Evolutionary conservation across 225 moss, liverwort and hornwort species (phyloP), one percentile per base, ranked within the genome.

Genomic region (Pseudisothecium myosuroides): DNA sequence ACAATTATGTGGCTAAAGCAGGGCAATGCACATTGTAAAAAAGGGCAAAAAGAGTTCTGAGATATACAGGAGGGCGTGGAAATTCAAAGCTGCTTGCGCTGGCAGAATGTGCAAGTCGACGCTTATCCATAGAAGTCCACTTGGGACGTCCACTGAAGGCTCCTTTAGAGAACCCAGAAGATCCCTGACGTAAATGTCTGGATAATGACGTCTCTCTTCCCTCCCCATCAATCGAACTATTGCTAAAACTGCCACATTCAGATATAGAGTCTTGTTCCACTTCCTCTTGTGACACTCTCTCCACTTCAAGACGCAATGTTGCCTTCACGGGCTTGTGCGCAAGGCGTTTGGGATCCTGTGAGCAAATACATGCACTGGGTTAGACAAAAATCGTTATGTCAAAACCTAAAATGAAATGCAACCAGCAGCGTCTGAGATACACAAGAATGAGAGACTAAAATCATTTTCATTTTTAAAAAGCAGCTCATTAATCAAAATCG

Each of bases 261-360:
- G 97, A 99, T 85, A 96, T 91, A 67, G 93, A 91, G 60, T 97
- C 98, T 87, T 92, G 79, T 88, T 99, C 98, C 82, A 89, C 88
- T 52, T 99, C 98, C 83, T 97, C 98, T 79, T 92, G 92, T 74
- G 93, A 91, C 61, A 97, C 90, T 84, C 97, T 91, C 91, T 97
- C 99, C 87, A 99, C 95, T 91, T 97, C 99, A 82, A 99, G 90
- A 88, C 96, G 96, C 87, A 99, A 89, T 36, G 95, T 99, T 61
- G 95, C 97, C 94, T 99, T 99, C 69, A 99, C 99, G 83, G 97
- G 97, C 94, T 99, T 99, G 87, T 99, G 99, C 16, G 95, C 90
- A 92, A 96, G 94, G 85, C 98, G 96, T 89, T 99, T 99, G 28
- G 97, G 96, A 92, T 99, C 98, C 98, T 98, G 86, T 85, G 88